A percentile compares a stretch with the other conserved stretches of the same genome.
Evolutionary conservation across 352 stramenopile genomes (phyloP).

Genomic region (Phytopythium cucurbitacearum): DNA sequence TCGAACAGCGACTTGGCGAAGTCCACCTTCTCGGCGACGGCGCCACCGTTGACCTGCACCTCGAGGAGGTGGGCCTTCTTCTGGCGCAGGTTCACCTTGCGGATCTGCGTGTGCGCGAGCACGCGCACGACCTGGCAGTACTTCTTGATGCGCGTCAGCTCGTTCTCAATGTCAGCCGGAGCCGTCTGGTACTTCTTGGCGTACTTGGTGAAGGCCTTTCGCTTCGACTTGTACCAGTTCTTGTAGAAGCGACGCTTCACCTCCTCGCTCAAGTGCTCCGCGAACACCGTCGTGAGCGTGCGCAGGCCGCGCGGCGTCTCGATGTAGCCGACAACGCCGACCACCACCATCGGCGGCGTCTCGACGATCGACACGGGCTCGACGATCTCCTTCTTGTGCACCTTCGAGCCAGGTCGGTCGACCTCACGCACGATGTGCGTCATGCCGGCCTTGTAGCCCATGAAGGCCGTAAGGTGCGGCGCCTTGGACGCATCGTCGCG

Average conservation of each 20-base stretch:
- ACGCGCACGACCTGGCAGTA: constrained; percentile 99
- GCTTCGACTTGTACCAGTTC: constrained; percentile 99
- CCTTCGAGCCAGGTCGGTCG: constrained; percentile 98
- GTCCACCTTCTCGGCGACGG: constrained; percentile 97
- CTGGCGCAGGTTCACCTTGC: constrained; percentile 98
- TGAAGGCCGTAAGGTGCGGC: constrained; percentile 99
- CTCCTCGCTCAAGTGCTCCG: constrained; percentile 99
- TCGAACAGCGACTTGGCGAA: constrained; percentile 99
- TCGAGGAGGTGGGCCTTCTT: constrained; percentile 99
- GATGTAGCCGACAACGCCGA: constrained; percentile 99
- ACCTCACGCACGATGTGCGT: constrained; percentile 99
- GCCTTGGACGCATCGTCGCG: constrained; percentile 95
- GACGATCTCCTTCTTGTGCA: constrained; percentile 99
- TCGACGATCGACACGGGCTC: constrained; percentile 99
- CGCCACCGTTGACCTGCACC: constrained; percentile 99
- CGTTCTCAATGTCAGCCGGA: constrained; percentile 91
- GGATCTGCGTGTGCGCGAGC: constrained; percentile 99
- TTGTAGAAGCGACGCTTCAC: constrained; percentile 99
- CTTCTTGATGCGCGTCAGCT: constrained; percentile 99
- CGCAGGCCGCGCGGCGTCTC: constrained; percentile 98
- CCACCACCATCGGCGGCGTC: constrained; percentile 98
- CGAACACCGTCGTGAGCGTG: constrained; percentile 99
- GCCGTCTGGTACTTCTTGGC: constrained; percentile 98
- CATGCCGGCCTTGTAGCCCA: constrained; percentile 99
- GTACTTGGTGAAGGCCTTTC: constrained; percentile 99